phyloP scores from a whole-genome alignment of 140 eudicot genomes.

The Flaveria floridana region DNA sequence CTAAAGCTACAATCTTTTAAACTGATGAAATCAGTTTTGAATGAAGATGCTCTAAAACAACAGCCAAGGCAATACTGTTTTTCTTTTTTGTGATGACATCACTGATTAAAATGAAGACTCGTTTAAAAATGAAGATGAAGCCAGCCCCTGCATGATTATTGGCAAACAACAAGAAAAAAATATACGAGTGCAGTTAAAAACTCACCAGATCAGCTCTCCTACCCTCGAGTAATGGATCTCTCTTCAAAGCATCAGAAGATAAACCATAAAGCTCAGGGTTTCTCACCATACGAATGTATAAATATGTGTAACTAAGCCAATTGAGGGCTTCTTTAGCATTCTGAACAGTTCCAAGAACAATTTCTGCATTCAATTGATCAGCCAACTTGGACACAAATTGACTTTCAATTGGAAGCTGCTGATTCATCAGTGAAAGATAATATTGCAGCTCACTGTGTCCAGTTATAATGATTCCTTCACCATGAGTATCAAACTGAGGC shows the following conservation, averaged over 20 bases:
- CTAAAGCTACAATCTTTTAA: neutral
- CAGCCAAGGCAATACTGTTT: neutral
- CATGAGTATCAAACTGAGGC: conserved; percentile 85
- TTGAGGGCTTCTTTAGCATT: conserved; percentile 88
- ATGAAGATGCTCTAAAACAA: neutral
- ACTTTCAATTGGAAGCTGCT: conserved; percentile 96
- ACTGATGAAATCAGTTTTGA: neutral
- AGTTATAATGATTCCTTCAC: conserved; percentile 94
- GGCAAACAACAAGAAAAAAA: neutral
- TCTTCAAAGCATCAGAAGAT: conserved; percentile 55
- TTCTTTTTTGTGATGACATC: neutral
- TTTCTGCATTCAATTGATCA: conserved; percentile 91
- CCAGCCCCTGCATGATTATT: neutral
- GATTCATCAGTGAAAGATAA: conserved; percentile 87
- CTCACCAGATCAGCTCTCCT: conserved; percentile 90
- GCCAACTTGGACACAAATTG: conserved; percentile 88
- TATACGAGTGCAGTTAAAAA: neutral
- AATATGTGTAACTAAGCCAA: conserved; percentile 79
- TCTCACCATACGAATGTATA: conserved; percentile 80
- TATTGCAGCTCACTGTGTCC: conserved; percentile 77
- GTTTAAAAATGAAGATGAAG: neutral
- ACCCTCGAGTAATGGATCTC: conserved; percentile 51
- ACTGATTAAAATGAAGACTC: neutral
- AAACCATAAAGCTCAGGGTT: conserved; percentile 80
- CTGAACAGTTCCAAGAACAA: conserved; percentile 88